phyloP scores from a whole-genome alignment of 2,329 filamentous ascomycete species.

The Sclerotinia nivalis region DNA sequence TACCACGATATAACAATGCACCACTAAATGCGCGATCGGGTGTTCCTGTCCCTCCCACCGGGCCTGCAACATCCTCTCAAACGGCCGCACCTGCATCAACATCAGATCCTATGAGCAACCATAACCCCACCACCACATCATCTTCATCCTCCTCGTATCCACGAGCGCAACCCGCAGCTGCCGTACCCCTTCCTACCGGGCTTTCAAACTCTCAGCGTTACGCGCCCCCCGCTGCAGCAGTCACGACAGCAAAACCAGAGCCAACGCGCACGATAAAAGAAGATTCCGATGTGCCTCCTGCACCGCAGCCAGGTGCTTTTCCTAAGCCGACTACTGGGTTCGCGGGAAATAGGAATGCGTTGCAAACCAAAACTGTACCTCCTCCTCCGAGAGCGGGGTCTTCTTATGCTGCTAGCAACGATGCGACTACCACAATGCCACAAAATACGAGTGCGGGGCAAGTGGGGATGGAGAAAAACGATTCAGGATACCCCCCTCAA shows the following conservation, averaged over 20 bases:
- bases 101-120: conserved; percentile 27
- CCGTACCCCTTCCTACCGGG: conserved; percentile 36
- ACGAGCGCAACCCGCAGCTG: conserved; percentile 51
- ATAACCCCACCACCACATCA: conserved; percentile 38
- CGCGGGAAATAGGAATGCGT: conserved; percentile 26
- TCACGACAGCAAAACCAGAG: conserved; percentile 2
- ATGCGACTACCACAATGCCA: not conserved
- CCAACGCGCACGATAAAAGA: conserved; percentile 48
- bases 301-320: conserved; percentile 59
- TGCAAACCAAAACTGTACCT: conserved; percentile 35
- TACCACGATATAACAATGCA: conserved; percentile 59
- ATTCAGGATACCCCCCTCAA: conserved; percentile 39
- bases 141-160: conserved; percentile 42
- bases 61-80: conserved; percentile 44
- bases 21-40: conserved; percentile 56
- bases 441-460: not conserved
- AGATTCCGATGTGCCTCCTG: conserved; percentile 47
- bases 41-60: conserved; percentile 27
- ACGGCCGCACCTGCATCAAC: conserved; percentile 42
- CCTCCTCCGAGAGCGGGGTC: conserved; percentile 52
- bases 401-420: not conserved
- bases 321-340: conserved; percentile 46
- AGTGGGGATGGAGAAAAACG: not conserved
- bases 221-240: conserved; percentile 38
- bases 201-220: conserved; percentile 30